Conservation (phyloP, 2,329 filamentous ascomycete species). For the Neocucurbitaria cava region DNA sequence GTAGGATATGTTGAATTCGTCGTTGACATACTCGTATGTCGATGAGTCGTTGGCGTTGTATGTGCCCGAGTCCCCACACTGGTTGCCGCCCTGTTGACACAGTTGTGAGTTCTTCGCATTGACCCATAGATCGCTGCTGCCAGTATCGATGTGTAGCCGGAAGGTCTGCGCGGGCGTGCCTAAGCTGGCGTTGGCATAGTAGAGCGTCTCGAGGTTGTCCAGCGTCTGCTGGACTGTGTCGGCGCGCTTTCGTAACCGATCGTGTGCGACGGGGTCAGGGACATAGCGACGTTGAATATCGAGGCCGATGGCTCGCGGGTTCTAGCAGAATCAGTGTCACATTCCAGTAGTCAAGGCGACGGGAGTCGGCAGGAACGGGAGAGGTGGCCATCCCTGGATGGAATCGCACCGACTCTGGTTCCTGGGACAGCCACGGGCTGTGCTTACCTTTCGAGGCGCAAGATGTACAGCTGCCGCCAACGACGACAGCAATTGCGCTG, state of each 20-base stretch:
- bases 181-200: constrained; percentile 64
- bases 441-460: constrained; percentile 44
- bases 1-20: constrained; percentile 86
- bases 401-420: constrained; percentile 22
- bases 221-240: constrained; percentile 56
- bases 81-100: constrained; percentile 59
- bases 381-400: constrained; percentile 7
- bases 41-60: constrained; percentile 76
- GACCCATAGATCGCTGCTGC: constrained; percentile 69
- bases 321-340: constrained; percentile 30
- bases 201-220: constrained; percentile 66
- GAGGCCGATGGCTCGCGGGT: constrained; percentile 57
- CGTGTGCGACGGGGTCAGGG: constrained; percentile 54
- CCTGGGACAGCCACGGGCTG: constrained; percentile 32
- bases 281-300: constrained; percentile 59
- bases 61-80: constrained; percentile 68
- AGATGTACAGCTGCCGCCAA: constrained; percentile 37
- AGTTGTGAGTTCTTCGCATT: constrained; percentile 69
- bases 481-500: constrained; percentile 38
- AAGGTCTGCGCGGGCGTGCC: constrained; percentile 65
- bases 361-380: neutral
- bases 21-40: constrained; percentile 75
- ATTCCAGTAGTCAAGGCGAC: neutral
- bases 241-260: constrained; percentile 52
- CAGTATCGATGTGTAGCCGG: constrained; percentile 67